Percentiles rank a stretch among this genome's conserved stretches.
These are phyloP conservation scores for Coemansia sp. DNA, from an alignment of 192 early-diverging fungal genomes.

Conservation along the genomic window DNA sequence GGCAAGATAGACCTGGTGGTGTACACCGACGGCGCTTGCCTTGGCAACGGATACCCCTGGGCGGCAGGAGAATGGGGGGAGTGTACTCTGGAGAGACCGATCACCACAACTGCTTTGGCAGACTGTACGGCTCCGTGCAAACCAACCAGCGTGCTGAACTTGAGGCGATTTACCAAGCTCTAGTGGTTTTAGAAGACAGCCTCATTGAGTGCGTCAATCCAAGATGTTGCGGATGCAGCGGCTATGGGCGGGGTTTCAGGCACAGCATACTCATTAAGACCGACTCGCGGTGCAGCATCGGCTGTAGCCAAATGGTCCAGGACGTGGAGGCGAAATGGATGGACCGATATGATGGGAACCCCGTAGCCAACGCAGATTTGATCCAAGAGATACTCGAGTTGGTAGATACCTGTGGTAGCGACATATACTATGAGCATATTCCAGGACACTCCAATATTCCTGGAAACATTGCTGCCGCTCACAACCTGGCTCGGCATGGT, in stretches of 20 bases:
- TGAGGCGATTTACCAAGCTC: constrained; percentile 19
- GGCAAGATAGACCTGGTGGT: constrained; percentile 2
- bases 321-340: constrained; percentile 17
- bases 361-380: constrained; percentile 12
- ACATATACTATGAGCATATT: not conserved
- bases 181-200: not conserved
- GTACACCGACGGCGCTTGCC: constrained; percentile 60
- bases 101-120: constrained; percentile 49
- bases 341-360: not conserved
- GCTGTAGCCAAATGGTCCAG: constrained; percentile 13
- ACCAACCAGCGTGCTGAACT: constrained; percentile 28
- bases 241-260: too few species aligned
- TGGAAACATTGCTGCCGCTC: not conserved
- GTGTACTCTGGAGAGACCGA: constrained; percentile 58
- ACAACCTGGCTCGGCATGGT: not conserved
- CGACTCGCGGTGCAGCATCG: constrained; percentile 13
- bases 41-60: constrained; percentile 44
- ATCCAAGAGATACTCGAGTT: constrained; percentile 3
- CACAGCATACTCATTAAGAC: constrained; percentile 6
- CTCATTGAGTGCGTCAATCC: too few species aligned
- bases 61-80: constrained; percentile 57
- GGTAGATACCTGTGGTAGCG: not conserved
- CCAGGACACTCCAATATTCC: not conserved
- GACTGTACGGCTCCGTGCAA: constrained; percentile 15
- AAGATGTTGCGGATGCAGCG: too few species aligned